Base-by-base conservation (phyloP, 495 filamentous ascomycete genomes). In the Penicillium paxilli region DNA sequence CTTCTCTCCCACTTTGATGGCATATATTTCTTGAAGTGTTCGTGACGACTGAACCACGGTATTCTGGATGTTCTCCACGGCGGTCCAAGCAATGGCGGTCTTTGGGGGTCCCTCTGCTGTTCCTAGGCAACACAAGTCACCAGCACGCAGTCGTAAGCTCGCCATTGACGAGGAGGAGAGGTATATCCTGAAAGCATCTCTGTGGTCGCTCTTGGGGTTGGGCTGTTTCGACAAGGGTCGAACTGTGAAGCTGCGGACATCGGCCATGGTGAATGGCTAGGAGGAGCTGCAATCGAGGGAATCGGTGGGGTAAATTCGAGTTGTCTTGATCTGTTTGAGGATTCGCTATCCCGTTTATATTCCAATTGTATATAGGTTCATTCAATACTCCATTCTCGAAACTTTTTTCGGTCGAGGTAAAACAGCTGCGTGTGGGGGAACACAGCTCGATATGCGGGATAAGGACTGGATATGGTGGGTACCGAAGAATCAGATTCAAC, bases 21-120 rank as follows among this genome's bases (percentile, higher is more conserved):
- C 80, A 59, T 86, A 88, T 19, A 75, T 78, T 17, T 83, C 79
- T 53, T 87, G 83, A 44, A 91, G 82, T 19, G 76, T 76, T 47
- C 85, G 83, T 21, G 86, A 87, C 48, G 83, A 82, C 67, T 88
- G 84, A 4, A 86, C 76, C 22, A 87, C 76, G 22, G 82, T 75
- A 49, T 80, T 84, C 58, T 86, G 80, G 35, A 88, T 77, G 55
- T 82, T 84, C 54, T 89, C 84, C 4, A 77, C 56, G 17, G 85
- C 82, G 38, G 79, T 76, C 84, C 86, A 90, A 12, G 83, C 82
- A 50, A 87, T 80, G 5, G 84, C 88, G 42, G 82, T 80, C 45
- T 80, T 81, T 6, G 69, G 57, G 2, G 65, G 32, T 24, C 69
- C 66, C 23, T 71, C 70, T 3, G 71, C 55, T 44, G 65, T 79